Conservation (phyloP, 768 basidiomycete genomes). For the Clathrus columnatus region DNA sequence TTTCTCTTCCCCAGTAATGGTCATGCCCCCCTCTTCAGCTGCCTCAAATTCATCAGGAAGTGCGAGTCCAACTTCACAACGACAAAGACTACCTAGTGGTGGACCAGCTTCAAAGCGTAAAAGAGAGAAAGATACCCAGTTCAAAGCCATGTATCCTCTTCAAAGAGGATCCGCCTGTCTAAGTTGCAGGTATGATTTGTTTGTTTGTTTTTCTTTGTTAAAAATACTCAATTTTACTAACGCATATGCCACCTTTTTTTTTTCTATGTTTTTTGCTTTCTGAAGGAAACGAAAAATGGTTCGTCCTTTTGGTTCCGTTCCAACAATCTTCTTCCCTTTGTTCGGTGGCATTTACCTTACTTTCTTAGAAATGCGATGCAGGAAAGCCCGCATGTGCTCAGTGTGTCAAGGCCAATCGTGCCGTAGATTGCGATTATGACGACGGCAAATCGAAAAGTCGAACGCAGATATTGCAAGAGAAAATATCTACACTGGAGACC, state of each 20-base stretch:
- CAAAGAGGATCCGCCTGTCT: conserved; percentile 37
- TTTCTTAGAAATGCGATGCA: conserved; percentile 52
- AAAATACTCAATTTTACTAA: not conserved
- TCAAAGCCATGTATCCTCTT: conserved; percentile 16
- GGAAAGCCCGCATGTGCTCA: conserved; percentile 46
- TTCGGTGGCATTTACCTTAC: not conserved
- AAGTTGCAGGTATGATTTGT: conserved; percentile 31
- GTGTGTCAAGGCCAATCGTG: conserved; percentile 46
- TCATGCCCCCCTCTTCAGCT: conserved; percentile 1
- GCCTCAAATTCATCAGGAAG: not conserved
- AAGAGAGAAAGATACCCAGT: conserved; percentile 7
- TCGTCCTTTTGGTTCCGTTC: not conserved
- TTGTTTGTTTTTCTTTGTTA: not conserved
- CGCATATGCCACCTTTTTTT: not conserved
- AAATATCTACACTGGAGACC: conserved; percentile 43
- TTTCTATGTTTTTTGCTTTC: conserved; percentile 3
- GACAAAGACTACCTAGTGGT: not conserved
- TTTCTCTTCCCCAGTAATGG: not conserved
- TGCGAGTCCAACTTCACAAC: not conserved
- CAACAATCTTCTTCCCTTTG: not conserved
- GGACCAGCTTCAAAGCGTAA: not conserved
- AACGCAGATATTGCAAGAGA: conserved; percentile 49
- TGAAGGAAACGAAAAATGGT: conserved; percentile 38
- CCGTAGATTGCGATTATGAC: conserved; percentile 48
- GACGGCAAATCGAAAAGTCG: conserved; percentile 52